Conservation (phyloP, 1,139 yeast genomes). For the Tardiomyces depauwii region DNA sequence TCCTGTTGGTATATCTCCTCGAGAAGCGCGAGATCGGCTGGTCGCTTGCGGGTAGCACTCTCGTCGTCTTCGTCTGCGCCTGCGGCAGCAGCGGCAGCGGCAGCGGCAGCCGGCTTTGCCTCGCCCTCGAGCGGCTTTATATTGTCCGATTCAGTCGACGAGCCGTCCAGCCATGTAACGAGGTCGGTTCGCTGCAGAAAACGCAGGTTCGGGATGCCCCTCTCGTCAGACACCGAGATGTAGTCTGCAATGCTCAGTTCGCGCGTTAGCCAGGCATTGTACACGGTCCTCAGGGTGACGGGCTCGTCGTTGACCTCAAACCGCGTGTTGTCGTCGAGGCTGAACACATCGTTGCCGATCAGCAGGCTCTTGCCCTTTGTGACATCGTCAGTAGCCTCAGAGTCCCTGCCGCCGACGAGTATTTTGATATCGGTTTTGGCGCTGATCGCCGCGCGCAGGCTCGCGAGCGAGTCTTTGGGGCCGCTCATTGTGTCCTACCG, state of each 20-base stretch:
- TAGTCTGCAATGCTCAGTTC: slow-evolving; percentile 77
- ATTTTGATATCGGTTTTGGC: background rate
- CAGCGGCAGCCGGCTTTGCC: slow-evolving; percentile 2
- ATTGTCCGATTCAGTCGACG: slow-evolving; percentile 30
- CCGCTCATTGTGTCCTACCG: background rate
- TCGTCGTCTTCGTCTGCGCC: slow-evolving; percentile 11
- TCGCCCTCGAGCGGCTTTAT: slow-evolving; percentile 6
- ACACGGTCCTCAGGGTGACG: slow-evolving; percentile 50
- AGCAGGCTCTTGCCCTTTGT: slow-evolving; percentile 12
- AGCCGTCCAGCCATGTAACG: slow-evolving; percentile 68
- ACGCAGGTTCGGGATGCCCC: slow-evolving; percentile 58
- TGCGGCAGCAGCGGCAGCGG: slow-evolving; percentile 2
- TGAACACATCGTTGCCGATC: slow-evolving; percentile 12
- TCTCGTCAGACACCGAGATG: slow-evolving; percentile 56
- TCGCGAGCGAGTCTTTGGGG: background rate
- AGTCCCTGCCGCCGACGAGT: background rate
- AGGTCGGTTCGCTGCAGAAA: slow-evolving; percentile 82
- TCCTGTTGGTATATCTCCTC: slow-evolving; percentile 47
- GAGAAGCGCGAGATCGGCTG: slow-evolving; percentile 27
- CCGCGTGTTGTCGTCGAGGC: slow-evolving; percentile 40
- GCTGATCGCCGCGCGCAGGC: background rate
- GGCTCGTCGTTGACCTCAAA: slow-evolving; percentile 32
- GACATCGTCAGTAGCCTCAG: slow-evolving; percentile 12
- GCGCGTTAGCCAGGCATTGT: slow-evolving; percentile 71
- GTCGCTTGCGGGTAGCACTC: slow-evolving; percentile 3